Evolutionary conservation across 192 early-diverging fungal genomes (phyloP), one percentile per base, ranked within the genome.

Genomic region (Spizellomyces sp.): DNA sequence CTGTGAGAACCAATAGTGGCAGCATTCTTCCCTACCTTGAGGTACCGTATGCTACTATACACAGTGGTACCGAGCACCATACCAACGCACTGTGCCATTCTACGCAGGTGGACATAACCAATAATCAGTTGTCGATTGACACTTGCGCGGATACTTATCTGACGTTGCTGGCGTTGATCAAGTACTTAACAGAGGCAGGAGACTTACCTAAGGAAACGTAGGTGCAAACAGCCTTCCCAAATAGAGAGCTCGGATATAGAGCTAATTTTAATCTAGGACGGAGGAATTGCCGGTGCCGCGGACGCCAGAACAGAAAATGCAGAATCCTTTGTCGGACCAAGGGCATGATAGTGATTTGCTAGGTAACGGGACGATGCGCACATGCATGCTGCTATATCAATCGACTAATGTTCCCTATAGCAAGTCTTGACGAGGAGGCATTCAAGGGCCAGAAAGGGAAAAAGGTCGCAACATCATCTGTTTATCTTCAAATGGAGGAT

Each of bases 101-200:
- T 36, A 36, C 27, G 27, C 27, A 36, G 27, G 27, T 36, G 27
- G 75, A 80, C 45, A 70, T 91, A 9, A 79, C 81, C 0, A 90
- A 90, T 52, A 76, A 87, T 48, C 79, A 83, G 8, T 67, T 90
- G 17, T 84, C 80, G 27, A 54, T 92, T 14, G 89, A 92, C 66
- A 81, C 79, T 1, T 92, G 88, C 62, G 78, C 85, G n/a, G 91
- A 93, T 72, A 85, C 89, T 1, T 85, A 88, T 56, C 81, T 86
- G 47, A 82, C 87, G 6, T 45, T 91, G 8, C 14, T 85, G 19
- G 77, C 77, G 21, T 62, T 91, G 17, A 69, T 86, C 8, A 76
- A 75, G 4, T 83, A 86, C 67, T 45, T 86, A 41, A 77, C 67
- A 3, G 73, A 75, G 14, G 70, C 68, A 19, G 77, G 72, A 21